Conservation (phyloP, 2,329 filamentous ascomycete species). For the Aspergillus pseudoglaucus region DNA sequence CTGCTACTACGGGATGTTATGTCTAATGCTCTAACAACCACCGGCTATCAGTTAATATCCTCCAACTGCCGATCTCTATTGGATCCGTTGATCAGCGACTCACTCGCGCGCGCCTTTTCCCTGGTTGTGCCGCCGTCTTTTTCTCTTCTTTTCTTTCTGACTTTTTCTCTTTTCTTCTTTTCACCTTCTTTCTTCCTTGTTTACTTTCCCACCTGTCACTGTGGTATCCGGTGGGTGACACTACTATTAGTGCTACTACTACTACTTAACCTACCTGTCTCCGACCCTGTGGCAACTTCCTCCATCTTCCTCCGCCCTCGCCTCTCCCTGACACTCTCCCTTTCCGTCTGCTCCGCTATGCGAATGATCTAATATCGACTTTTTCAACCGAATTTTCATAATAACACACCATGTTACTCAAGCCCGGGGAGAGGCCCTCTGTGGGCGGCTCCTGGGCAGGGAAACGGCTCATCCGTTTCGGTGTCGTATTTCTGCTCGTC, state of each 20-base stretch:
- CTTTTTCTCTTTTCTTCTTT: conserved; percentile 2
- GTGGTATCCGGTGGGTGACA: too few relatives aligned
- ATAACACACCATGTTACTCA: conserved; percentile 14
- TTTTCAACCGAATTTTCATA: not conserved
- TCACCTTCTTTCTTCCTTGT: conserved; percentile 8
- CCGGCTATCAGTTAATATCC: too few relatives aligned
- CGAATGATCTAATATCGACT: not conserved
- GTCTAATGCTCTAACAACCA: too few relatives aligned
- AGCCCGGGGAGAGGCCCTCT: conserved; percentile 17
- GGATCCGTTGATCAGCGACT: not conserved
- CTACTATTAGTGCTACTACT: too few relatives aligned
- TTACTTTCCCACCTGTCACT: conserved; percentile 3
- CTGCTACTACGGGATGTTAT: too few relatives aligned
- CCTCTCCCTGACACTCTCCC: conserved; percentile 1
- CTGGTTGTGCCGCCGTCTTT: conserved; percentile 3
- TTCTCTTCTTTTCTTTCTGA: conserved; percentile 1
- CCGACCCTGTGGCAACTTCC: not conserved
- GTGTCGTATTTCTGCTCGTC: conserved; percentile 19
- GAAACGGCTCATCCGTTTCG: conserved; percentile 26
- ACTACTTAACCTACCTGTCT: not conserved
- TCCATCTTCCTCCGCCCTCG: not conserved
- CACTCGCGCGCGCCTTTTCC: not conserved
- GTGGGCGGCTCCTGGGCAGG: conserved; percentile 24
- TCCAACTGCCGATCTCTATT: not conserved
- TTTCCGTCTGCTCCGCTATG: not conserved